Conservation (phyloP, 2,329 filamentous ascomycete genomes). For the Aquanectria penicillioides region DNA sequence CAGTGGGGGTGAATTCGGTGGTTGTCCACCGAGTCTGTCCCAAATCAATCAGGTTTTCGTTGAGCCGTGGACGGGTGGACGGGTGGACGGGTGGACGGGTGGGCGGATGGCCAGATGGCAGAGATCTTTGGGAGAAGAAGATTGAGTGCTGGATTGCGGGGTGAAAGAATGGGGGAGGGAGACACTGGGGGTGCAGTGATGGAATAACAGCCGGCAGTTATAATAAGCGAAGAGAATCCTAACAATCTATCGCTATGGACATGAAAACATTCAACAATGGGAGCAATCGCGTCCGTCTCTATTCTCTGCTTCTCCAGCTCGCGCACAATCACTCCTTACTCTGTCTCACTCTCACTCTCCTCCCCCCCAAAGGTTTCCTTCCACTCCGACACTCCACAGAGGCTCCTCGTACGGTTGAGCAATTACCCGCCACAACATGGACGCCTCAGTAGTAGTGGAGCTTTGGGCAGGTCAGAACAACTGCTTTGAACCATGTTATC, state of each 20-base stretch:
- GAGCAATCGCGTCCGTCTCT: no score
- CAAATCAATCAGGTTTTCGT: not conserved
- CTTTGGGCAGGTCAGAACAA: not conserved
- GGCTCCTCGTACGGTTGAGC: not conserved
- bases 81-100: not conserved
- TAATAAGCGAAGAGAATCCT: constrained; percentile 10
- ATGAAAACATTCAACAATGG: not conserved
- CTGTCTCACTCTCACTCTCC: not conserved
- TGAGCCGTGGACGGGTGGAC: not conserved
- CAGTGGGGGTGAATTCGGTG: constrained; percentile 15
- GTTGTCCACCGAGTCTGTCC: constrained; percentile 9
- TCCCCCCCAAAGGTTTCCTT: no score
- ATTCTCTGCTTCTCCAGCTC: no score
- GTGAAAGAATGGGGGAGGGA: constrained; percentile 21
- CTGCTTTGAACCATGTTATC: no score
- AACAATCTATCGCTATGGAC: not conserved
- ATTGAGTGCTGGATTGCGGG: constrained; percentile 18
- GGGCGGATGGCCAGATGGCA: not conserved
- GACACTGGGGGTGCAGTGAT: constrained; percentile 11
- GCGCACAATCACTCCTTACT: no score
- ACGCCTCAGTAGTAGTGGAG: not conserved
- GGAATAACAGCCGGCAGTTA: not conserved
- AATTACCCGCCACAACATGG: not conserved
- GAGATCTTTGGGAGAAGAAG: constrained; percentile 4
- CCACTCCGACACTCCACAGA: no score